Percentiles rank a stretch among this genome's conserved stretches.
phyloP scores from a whole-genome alignment of 2,329 filamentous ascomycete species.

The Penicillium sp. region DNA sequence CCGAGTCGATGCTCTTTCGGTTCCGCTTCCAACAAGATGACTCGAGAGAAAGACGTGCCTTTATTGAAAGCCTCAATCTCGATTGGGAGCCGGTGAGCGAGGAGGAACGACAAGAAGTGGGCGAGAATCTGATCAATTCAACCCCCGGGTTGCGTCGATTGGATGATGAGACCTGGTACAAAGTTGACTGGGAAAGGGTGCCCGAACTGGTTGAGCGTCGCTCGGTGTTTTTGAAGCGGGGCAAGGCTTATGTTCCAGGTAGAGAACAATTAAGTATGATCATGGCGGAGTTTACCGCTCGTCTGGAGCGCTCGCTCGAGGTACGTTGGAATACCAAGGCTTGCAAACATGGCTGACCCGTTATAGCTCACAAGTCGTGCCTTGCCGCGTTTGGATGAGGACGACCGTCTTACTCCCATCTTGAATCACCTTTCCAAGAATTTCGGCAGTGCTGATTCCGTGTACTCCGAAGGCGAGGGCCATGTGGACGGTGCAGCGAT shows the following conservation, averaged over 20 bases:
- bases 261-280: slow-evolving; percentile 86
- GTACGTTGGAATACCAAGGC: slow-evolving; percentile 42
- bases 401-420: slow-evolving; percentile 77
- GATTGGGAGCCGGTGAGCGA: slow-evolving; percentile 79
- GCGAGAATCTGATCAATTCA: slow-evolving; percentile 56
- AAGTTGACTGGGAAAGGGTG: slow-evolving; percentile 91
- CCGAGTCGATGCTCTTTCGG: slow-evolving; percentile 85
- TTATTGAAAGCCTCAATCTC: slow-evolving; percentile 70
- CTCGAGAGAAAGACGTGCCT: slow-evolving; percentile 62
- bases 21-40: slow-evolving; percentile 76
- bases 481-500: slow-evolving; percentile 66
- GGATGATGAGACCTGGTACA: slow-evolving; percentile 88
- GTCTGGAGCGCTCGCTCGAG: slow-evolving; percentile 76
- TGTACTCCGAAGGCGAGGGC: slow-evolving; percentile 62
- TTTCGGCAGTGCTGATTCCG: slow-evolving; percentile 84
- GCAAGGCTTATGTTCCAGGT: slow-evolving; percentile 86
- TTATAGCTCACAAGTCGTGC: slow-evolving; percentile 76
- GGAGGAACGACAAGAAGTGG: slow-evolving; percentile 67
- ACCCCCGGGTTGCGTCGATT: slow-evolving; percentile 45
- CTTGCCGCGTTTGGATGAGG: slow-evolving; percentile 87
- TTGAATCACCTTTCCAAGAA: slow-evolving; percentile 84
- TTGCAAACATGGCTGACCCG: slow-evolving; percentile 7
- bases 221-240: slow-evolving; percentile 67
- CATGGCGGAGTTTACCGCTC: slow-evolving; percentile 72
- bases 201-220: slow-evolving; percentile 81